Conservation (phyloP, 495 filamentous ascomycete genomes). For the Acidomyces sp. region DNA sequence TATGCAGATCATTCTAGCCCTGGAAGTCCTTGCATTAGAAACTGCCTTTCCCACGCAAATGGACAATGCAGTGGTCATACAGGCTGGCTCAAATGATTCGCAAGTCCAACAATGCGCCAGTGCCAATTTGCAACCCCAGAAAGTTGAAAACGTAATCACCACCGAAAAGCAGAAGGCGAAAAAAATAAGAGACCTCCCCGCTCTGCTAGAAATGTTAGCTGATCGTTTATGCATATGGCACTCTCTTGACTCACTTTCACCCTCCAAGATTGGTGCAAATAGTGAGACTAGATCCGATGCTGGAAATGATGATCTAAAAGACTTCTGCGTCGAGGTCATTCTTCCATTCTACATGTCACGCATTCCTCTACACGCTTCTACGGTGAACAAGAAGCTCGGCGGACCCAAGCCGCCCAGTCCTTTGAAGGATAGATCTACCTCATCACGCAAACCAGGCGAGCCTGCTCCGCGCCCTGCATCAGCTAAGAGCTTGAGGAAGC, state of each 20-base stretch:
- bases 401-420: constrained; percentile 56
- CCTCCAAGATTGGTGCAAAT: not conserved
- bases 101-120: not conserved
- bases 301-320: constrained; percentile 42
- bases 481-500: constrained; percentile 40
- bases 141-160: constrained; percentile 20
- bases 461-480: constrained; percentile 39
- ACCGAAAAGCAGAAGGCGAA: constrained; percentile 35
- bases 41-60: constrained; percentile 29
- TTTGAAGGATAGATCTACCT: constrained; percentile 37
- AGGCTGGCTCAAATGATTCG: not conserved
- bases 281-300: constrained; percentile 20
- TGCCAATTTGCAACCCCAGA: constrained; percentile 14
- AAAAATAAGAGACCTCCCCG: constrained; percentile 42
- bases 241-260: constrained; percentile 41
- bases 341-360: constrained; percentile 83
- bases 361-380: constrained; percentile 64
- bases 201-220: constrained; percentile 69
- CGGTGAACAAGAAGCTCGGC: constrained; percentile 76
- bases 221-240: constrained; percentile 96
- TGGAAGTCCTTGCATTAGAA: constrained; percentile 69
- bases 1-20: constrained; percentile 75
- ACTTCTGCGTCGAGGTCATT: constrained; percentile 89
- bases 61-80: constrained; percentile 4
- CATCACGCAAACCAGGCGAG: constrained; percentile 38